A percentile compares a stretch with the other conserved stretches of the same genome.
These are phyloP conservation scores for Rutstroemia sp. DNA, from an alignment of 2,329 filamentous ascomycete genomes.

Conservation along the genomic window DNA sequence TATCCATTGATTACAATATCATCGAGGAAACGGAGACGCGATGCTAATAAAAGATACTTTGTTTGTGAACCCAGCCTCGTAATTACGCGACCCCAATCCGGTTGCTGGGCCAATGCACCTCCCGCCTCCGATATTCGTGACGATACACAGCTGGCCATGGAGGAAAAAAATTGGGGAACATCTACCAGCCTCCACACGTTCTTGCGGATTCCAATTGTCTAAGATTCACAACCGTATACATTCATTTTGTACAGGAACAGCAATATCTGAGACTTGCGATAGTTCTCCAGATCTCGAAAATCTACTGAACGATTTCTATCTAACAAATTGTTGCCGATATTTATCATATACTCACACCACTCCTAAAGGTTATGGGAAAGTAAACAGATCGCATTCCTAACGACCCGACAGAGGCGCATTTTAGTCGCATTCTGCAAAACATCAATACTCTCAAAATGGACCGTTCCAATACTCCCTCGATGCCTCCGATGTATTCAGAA, in stretches of 20 bases:
- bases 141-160: too few species aligned
- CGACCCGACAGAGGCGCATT: constrained; percentile 1
- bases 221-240: neutral
- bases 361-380: neutral
- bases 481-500: constrained; percentile 48
- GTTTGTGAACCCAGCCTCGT: neutral
- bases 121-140: neutral
- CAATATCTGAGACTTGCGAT: neutral
- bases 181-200: too few species aligned
- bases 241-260: neutral
- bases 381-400: neutral
- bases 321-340: neutral
- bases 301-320: neutral
- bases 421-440: constrained; percentile 16
- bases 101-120: neutral
- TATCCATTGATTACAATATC: too few species aligned
- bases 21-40: too few species aligned
- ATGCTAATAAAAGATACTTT: too few species aligned
- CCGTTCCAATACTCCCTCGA: constrained; percentile 41
- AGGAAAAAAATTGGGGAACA: too few species aligned
- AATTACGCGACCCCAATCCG: neutral
- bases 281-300: neutral
- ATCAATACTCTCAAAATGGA: constrained; percentile 21
- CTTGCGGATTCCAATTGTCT: too few species aligned
- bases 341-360: neutral